A percentile compares a stretch with the other conserved stretches of the same genome.
Conservation (phyloP, 331 rosid species). For the Rhamnella rubrinervis region DNA sequence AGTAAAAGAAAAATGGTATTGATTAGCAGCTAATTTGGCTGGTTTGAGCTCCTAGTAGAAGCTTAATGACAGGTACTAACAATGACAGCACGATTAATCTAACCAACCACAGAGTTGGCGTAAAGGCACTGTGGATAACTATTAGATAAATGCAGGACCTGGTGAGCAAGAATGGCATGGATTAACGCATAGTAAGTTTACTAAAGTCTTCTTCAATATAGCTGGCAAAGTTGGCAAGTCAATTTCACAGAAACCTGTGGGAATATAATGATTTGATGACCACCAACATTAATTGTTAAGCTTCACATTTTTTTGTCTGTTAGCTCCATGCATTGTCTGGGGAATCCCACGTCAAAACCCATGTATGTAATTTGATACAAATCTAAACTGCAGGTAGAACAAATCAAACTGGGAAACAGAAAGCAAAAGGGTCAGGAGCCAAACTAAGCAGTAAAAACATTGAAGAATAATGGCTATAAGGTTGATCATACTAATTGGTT, state of each 20-base stretch:
- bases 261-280: slow-evolving; percentile 12
- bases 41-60: too few species aligned
- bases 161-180: background rate
- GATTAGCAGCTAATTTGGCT: too few species aligned
- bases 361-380: too few species aligned
- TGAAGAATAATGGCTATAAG: too few species aligned
- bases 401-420: too few species aligned
- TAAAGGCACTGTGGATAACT: slow-evolving; percentile 13
- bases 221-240: slow-evolving; percentile 21
- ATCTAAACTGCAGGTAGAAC: too few species aligned
- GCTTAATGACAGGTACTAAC: background rate
- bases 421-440: too few species aligned
- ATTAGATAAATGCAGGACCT: slow-evolving; percentile 9
- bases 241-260: slow-evolving; percentile 12
- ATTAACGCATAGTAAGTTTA: slow-evolving; percentile 9
- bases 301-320: background rate
- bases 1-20: too few species aligned
- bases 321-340: too few species aligned
- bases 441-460: too few species aligned
- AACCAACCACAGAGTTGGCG: slow-evolving; percentile 2
- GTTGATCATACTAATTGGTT: too few species aligned
- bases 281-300: background rate
- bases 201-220: slow-evolving; percentile 5
- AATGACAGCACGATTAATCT: background rate
- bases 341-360: too few species aligned